Conservation (phyloP, 192 early-diverging fungal species). For the Phycomyces nitens region DNA sequence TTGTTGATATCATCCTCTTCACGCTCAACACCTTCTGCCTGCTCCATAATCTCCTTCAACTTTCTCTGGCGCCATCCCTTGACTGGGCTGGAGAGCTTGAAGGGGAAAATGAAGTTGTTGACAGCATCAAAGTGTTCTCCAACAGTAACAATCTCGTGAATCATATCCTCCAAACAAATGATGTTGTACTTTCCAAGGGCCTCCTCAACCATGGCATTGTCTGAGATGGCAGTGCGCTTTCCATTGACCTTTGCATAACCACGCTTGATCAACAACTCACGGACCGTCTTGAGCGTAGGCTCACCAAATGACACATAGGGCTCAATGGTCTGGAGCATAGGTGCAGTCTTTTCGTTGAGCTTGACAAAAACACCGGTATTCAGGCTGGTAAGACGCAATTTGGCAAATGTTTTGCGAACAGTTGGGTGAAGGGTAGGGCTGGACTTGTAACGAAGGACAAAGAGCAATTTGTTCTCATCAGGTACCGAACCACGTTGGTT, state of each 20-base stretch:
- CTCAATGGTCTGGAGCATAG: constrained; percentile 6
- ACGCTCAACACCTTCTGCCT: constrained; percentile 3
- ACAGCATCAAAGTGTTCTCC: constrained; percentile 15
- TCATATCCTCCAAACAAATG: constrained; percentile 33
- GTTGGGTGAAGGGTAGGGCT: constrained; percentile 5
- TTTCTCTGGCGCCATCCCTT: constrained; percentile 20
- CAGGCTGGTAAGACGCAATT: constrained; percentile 9
- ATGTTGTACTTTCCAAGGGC: constrained; percentile 11
- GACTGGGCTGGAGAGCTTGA: constrained; percentile 10
- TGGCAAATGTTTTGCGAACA: constrained; percentile 3
- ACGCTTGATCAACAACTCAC: constrained; percentile 24
- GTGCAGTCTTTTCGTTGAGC: background rate
- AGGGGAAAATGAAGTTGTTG: constrained; percentile 10
- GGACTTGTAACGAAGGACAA: constrained; percentile 17
- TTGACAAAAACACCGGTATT: constrained; percentile 22
- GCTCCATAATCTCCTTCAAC: constrained; percentile 9
- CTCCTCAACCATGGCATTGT: constrained; percentile 29
- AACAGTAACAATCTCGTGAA: constrained; percentile 23
- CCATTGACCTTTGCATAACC: constrained; percentile 15
- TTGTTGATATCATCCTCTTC: constrained; percentile 20
- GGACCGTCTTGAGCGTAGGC: constrained; percentile 22
- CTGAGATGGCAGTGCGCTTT: constrained; percentile 21
- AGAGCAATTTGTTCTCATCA: constrained; percentile 8
- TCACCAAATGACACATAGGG: constrained; percentile 21
- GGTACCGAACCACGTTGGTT: background rate